phyloP scores from a whole-genome alignment of 1,284 basidiomycete species.

The Irpex sp. region DNA sequence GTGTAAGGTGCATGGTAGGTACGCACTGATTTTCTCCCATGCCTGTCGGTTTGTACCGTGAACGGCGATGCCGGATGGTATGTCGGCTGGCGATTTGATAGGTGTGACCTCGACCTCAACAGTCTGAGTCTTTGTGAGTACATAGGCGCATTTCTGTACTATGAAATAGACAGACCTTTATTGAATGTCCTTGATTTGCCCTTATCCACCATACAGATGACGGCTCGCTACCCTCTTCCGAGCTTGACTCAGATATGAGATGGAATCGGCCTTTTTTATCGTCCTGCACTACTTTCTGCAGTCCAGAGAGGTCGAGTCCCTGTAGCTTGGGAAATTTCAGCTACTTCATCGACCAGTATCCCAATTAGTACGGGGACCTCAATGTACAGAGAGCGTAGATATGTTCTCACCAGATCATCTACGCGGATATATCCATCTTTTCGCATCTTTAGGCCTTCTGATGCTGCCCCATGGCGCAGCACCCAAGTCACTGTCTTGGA shows the following conservation, averaged over 20 bases:
- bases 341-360: slow-evolving; percentile 17
- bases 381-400: neutral
- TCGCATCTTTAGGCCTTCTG: slow-evolving; percentile 70
- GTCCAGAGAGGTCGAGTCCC: slow-evolving; percentile 39
- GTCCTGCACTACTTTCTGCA: slow-evolving; percentile 68
- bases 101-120: slow-evolving; percentile 65
- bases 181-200: slow-evolving; percentile 92
- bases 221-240: slow-evolving; percentile 24
- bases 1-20: neutral
- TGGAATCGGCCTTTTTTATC: slow-evolving; percentile 80
- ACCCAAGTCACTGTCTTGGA: slow-evolving; percentile 84
- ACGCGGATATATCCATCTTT: slow-evolving; percentile 78
- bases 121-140: slow-evolving; percentile 32
- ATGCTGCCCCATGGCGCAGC: slow-evolving; percentile 77
- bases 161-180: slow-evolving; percentile 47
- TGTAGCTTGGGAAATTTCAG: slow-evolving; percentile 23
- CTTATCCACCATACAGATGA: slow-evolving; percentile 73
- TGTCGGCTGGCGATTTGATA: slow-evolving; percentile 53
- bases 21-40: slow-evolving; percentile 72
- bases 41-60: slow-evolving; percentile 69
- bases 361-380: slow-evolving; percentile 1
- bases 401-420: slow-evolving; percentile 60
- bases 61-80: slow-evolving; percentile 60
- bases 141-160: neutral
- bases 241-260: slow-evolving; percentile 54